Percentiles rank a stretch among this genome's conserved stretches.
phyloP scores from a whole-genome alignment of 495 filamentous ascomycete species.

The Usnea hakonensis region DNA sequence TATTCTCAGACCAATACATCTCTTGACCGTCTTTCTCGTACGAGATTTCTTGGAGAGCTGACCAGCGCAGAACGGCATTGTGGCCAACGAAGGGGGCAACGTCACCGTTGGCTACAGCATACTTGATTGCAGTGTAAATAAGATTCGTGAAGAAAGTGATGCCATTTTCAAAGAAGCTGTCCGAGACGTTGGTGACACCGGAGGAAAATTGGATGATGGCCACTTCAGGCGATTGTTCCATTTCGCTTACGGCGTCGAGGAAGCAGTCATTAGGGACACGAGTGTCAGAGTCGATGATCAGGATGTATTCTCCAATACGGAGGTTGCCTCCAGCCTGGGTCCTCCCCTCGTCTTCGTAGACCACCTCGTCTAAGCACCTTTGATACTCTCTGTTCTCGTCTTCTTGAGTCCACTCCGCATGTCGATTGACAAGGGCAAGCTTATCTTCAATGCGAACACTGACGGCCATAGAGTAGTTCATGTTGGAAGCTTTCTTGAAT shows the following conservation, averaged over 20 bases:
- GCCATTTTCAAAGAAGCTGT: conserved; percentile 65
- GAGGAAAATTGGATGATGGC: conserved; percentile 77
- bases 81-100: conserved; percentile 66
- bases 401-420: conserved; percentile 40
- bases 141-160: conserved; percentile 84
- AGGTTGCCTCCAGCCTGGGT: conserved; percentile 78
- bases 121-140: conserved; percentile 70
- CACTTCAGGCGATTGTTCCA: conserved; percentile 73
- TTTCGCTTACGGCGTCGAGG: conserved; percentile 68
- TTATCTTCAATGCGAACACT: conserved; percentile 55
- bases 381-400: conserved; percentile 47
- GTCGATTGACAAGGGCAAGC: conserved; percentile 36
- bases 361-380: conserved; percentile 42
- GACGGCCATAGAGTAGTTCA: conserved; percentile 58
- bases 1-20: conserved; percentile 78
- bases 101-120: conserved; percentile 73
- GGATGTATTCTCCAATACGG: conserved; percentile 72
- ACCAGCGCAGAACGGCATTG: conserved; percentile 75
- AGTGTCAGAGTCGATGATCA: conserved; percentile 70
- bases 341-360: conserved; percentile 54
- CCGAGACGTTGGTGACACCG: conserved; percentile 73
- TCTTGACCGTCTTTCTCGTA: conserved; percentile 64
- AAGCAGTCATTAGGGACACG: conserved; percentile 65
- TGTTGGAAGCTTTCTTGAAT: conserved; percentile 70
- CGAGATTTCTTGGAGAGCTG: conserved; percentile 66